Evolutionary conservation across 2,329 filamentous ascomycete species (phyloP).

Genomic region (Clathrospora elynae): DNA sequence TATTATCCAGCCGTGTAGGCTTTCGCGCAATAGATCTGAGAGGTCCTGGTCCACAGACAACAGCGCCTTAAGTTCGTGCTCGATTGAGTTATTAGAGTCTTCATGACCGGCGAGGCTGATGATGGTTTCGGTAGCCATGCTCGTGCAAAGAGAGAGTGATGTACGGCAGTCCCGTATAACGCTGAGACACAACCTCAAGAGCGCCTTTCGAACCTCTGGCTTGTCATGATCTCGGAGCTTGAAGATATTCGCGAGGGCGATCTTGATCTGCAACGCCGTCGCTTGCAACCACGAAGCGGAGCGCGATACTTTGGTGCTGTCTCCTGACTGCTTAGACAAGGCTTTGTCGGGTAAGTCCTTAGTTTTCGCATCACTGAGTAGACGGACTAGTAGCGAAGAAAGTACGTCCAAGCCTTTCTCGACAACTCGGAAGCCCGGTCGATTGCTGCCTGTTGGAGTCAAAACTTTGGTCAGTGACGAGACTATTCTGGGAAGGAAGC

Average conservation of each 20-base stretch:
- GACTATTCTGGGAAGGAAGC: conserved; percentile 84
- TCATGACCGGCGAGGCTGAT: conserved; percentile 64
- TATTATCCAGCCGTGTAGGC: conserved; percentile 79
- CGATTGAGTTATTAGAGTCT: conserved; percentile 53
- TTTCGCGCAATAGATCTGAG: conserved; percentile 68
- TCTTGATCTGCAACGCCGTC: conserved; percentile 78
- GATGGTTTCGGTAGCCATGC: conserved; percentile 79
- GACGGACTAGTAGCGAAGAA: conserved; percentile 50
- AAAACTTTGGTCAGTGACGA: conserved; percentile 79
- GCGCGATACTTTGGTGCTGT: conserved; percentile 43
- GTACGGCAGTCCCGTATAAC: conserved; percentile 78
- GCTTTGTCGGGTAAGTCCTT: conserved; percentile 29
- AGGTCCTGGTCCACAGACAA: conserved; percentile 66
- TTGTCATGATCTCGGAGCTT: conserved; percentile 75
- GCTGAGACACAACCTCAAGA: conserved; percentile 73
- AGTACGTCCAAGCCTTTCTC: conserved; percentile 65
- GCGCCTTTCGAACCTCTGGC: conserved; percentile 67
- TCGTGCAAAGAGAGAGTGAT: conserved; percentile 70
- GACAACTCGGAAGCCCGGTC: conserved; percentile 67
- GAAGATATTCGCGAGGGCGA: conserved; percentile 77
- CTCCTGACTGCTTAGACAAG: conserved; percentile 11
- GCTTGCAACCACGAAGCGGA: conserved; percentile 74
- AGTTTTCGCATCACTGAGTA: conserved; percentile 55
- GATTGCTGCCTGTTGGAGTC: conserved; percentile 67
- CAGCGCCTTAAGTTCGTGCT: conserved; percentile 61